Conservation (phyloP, 495 filamentous ascomycete genomes). For the Wilcoxina mikolae region DNA sequence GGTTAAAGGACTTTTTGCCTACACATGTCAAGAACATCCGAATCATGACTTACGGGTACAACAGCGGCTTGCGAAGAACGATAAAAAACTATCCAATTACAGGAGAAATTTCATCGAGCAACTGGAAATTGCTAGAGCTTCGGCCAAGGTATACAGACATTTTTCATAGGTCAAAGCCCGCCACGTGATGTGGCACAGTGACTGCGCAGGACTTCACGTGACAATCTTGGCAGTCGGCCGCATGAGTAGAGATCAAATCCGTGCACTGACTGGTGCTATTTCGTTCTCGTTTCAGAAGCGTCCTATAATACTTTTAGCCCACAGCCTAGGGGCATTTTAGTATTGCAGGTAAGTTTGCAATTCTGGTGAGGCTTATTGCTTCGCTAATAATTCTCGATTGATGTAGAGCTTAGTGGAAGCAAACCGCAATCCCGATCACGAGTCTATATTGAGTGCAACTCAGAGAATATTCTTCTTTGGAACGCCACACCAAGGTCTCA, state of each 20-base stretch:
- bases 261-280: not conserved
- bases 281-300: constrained; percentile 11
- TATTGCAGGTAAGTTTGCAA: constrained; percentile 22
- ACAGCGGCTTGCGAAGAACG: constrained; percentile 16
- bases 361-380: not conserved
- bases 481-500: constrained; percentile 20
- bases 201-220: too few species aligned
- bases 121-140: constrained; percentile 17
- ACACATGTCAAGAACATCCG: constrained; percentile 21
- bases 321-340: constrained; percentile 30
- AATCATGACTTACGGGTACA: constrained; percentile 30
- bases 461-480: constrained; percentile 23
- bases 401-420: constrained; percentile 4
- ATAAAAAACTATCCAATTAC: constrained; percentile 23
- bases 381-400: not conserved
- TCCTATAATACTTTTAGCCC: constrained; percentile 29
- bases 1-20: constrained; percentile 29
- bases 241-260: not conserved
- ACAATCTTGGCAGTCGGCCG: too few species aligned
- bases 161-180: not conserved
- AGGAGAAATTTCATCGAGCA: constrained; percentile 21
- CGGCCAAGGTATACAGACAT: constrained; percentile 11
- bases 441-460: constrained; percentile 8
- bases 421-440: constrained; percentile 4
- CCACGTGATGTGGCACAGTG: too few species aligned